phyloP scores from a whole-genome alignment of 129 eudicot species.

The Gnaphalium uliginosum region DNA sequence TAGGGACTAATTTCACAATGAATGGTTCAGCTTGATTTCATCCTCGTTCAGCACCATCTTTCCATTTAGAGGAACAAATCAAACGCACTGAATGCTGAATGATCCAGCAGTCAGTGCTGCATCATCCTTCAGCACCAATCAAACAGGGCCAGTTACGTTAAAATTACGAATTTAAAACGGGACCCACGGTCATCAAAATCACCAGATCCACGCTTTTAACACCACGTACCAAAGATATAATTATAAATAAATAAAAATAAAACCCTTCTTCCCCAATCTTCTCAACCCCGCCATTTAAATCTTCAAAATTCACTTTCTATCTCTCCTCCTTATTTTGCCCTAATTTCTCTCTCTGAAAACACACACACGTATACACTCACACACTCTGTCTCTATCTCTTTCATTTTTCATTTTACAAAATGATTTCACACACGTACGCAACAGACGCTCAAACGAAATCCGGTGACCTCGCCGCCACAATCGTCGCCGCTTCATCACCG shows the following conservation, averaged over 20 bases:
- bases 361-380: background rate
- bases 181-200: conserved; percentile 23
- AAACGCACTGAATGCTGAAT: no score
- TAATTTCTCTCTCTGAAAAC: conserved; percentile 26
- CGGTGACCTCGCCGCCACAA: conserved; percentile 59
- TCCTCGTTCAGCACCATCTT: no score
- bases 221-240: conserved; percentile 36
- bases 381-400: conserved; percentile 7
- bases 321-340: conserved; percentile 24
- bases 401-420: conserved; percentile 18
- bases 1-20: no score
- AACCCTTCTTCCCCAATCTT: conserved; percentile 33
- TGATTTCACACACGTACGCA: conserved; percentile 68
- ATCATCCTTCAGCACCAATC: no score
- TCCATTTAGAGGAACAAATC: no score
- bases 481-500: conserved; percentile 62
- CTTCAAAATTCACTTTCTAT: conserved; percentile 37
- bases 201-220: conserved; percentile 34
- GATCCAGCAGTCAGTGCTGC: no score
- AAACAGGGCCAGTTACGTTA: conserved; percentile 10
- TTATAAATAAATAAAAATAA: background rate
- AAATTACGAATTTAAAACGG: conserved; percentile 16
- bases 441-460: conserved; percentile 73
- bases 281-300: conserved; percentile 47
- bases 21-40: no score